Base-by-base conservation (phyloP, 257 asterid species). In the Verbena officinalis region DNA sequence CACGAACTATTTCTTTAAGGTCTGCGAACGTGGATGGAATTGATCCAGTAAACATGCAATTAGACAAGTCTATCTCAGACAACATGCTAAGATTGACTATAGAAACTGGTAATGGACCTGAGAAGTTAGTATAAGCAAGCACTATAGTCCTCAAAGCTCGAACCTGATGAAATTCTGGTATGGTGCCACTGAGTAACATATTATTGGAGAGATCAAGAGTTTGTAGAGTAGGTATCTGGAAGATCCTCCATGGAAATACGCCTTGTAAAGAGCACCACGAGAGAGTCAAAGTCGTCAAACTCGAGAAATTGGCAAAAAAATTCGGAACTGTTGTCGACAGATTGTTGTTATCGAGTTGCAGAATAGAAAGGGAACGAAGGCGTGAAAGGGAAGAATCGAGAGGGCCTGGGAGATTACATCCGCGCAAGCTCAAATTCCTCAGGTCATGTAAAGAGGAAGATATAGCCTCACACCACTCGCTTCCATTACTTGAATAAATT, bases 381-480 rank as follows among this genome's bases (percentile, higher is more conserved):
- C 49, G 3, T 9, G 66, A 7, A 50, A 83, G 51, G 2, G 86
- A 80, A 23, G 76, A 23, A 55, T 73, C 7, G 12, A 74, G 0
- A 8, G 72, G 75, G 2, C 84, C 82, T 7, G 61, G 27, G 1
- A 83, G 50, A 2, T 0, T 3, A 46, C 86, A 77, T 9, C 1
- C 0, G 9, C 67, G 27, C 67, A 80, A 54, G 66, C 86, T 80
- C 77, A 83, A 68, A 6, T 9, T 36, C 5, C 33, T 62, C 33
- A 83, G 65, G 12, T 77, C 61, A 0, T 75, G 89, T 24, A 75
- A 33, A 44, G 78, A 42, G 4, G 68, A 75, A 13, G 81, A 42
- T 8, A 82, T 7, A 7, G 60, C 40, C 20, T 24, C 39, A 20
- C 64, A 70, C 81, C 82, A 83, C 0, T 72, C 44, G 17, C 16